phyloP scores from a whole-genome alignment of 192 early-diverging fungal genomes.

The Coemansia sp. region DNA sequence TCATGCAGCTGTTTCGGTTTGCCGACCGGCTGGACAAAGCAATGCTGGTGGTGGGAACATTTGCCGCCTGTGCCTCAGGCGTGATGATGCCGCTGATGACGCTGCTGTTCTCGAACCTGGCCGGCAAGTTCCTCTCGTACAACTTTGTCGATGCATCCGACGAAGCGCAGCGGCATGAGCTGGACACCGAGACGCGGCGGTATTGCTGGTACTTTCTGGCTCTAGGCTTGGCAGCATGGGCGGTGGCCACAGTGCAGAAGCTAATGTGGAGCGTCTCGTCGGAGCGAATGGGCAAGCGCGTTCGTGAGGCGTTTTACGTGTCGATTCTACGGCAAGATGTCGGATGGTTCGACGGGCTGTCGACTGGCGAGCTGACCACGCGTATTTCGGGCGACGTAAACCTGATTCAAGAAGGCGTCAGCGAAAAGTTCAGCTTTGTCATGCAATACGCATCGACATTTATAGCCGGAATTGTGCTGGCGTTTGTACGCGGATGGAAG shows the following conservation, averaged over 20 bases:
- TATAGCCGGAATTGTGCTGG: constrained; percentile 71
- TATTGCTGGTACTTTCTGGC: constrained; percentile 52
- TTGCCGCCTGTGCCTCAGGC: constrained; percentile 46
- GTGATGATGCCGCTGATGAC: constrained; percentile 55
- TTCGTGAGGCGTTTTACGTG: constrained; percentile 72
- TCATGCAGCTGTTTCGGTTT: constrained; percentile 70
- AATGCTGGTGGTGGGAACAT: constrained; percentile 54
- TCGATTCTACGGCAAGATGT: constrained; percentile 84
- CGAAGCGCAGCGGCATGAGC: constrained; percentile 13
- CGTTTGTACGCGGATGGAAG: constrained; percentile 78
- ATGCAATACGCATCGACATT: constrained; percentile 67
- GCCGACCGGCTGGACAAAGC: constrained; percentile 59
- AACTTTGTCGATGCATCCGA: constrained; percentile 3
- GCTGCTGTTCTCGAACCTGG: constrained; percentile 41
- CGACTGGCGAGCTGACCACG: constrained; percentile 80
- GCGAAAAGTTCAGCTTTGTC: constrained; percentile 78
- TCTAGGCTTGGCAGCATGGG: constrained; percentile 25
- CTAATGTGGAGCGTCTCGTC: constrained; percentile 32
- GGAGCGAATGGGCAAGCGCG: constrained; percentile 68
- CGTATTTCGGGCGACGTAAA: constrained; percentile 84
- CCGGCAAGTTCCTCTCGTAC: constrained; percentile 28
- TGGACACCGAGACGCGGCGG: constrained; percentile 41
- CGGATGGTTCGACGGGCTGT: constrained; percentile 80
- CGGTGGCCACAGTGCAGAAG: constrained; percentile 19
- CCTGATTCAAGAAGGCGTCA: constrained; percentile 84